Evolutionary conservation across 495 filamentous ascomycete species (phyloP).

Genomic region (Penicillium ucsense): DNA sequence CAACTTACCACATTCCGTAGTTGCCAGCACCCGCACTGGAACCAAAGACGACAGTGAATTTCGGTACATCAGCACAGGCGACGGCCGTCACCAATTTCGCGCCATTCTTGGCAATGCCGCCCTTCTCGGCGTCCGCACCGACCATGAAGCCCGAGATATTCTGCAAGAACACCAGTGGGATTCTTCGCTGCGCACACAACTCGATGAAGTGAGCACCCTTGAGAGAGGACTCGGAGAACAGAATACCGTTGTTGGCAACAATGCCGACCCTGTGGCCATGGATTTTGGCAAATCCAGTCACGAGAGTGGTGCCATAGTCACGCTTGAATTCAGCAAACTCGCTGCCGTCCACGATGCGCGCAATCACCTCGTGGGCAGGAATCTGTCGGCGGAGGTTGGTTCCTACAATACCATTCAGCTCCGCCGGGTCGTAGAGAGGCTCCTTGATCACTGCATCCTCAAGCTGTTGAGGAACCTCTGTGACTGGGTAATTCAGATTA

Average conservation of each 20-base stretch:
- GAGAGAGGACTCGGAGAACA: conserved; percentile 84
- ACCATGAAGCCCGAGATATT: conserved; percentile 99
- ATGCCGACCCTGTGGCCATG: conserved; percentile 90
- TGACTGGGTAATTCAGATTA: conserved; percentile 76
- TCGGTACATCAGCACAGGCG: conserved; percentile 89
- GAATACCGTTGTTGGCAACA: conserved; percentile 91
- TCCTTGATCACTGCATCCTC: conserved; percentile 41
- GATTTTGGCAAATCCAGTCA: conserved; percentile 88
- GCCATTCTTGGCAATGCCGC: conserved; percentile 95
- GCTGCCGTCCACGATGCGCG: conserved; percentile 85
- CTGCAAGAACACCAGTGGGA: conserved; percentile 88
- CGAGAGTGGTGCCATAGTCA: conserved; percentile 79
- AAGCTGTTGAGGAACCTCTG: conserved; percentile 15
- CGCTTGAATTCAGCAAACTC: conserved; percentile 92
- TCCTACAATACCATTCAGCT: conserved; percentile 79
- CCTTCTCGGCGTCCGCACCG: conserved; percentile 80
- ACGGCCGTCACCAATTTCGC: conserved; percentile 96
- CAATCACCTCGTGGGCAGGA: conserved; percentile 82
- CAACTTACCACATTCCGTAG: conserved; percentile 71
- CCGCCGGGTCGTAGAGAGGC: conserved; percentile 71
- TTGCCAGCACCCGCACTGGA: conserved; percentile 66
- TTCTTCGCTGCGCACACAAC: conserved; percentile 82
- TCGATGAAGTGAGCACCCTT: conserved; percentile 98
- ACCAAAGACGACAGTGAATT: conserved; percentile 92
- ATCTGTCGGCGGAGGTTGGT: conserved; percentile 80